A percentile compares a stretch with the other conserved stretches of the same genome.
Evolutionary conservation across 208 protist genomes (phyloP).

Genomic region (Zelonia costaricensis): DNA sequence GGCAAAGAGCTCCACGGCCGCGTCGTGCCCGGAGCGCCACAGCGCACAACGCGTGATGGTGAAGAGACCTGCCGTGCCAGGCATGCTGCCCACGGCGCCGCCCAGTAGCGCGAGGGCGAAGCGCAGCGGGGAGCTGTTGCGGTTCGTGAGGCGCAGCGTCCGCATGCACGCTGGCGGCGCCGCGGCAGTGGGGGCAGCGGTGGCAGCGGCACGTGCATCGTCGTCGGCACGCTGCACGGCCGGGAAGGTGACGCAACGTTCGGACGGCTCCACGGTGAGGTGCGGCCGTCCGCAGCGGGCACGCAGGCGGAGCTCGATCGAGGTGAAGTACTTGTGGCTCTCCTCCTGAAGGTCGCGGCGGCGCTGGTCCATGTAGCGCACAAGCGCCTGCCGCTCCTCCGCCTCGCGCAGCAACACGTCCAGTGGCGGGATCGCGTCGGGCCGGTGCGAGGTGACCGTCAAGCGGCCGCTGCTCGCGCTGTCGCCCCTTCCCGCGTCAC

Average conservation of each 20-base stretch:
- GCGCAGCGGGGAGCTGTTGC: slow-evolving; percentile 68
- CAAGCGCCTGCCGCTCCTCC: slow-evolving; percentile 64
- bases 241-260: slow-evolving; percentile 45
- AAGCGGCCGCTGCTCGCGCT: slow-evolving; percentile 1
- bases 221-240: slow-evolving; percentile 21
- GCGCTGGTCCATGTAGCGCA: slow-evolving; percentile 55
- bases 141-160: slow-evolving; percentile 77
- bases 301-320: slow-evolving; percentile 81
- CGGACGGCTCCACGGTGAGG: slow-evolving; percentile 75
- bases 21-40: slow-evolving; percentile 24
- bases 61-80: background rate
- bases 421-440: slow-evolving; percentile 28
- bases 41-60: slow-evolving; percentile 19
- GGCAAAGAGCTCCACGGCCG: slow-evolving; percentile 6
- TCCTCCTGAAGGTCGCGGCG: slow-evolving; percentile 45
- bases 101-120: slow-evolving; percentile 49
- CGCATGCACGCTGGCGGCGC: slow-evolving; percentile 37
- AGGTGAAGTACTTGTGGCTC: slow-evolving; percentile 63
- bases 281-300: slow-evolving; percentile 70
- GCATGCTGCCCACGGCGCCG: background rate
- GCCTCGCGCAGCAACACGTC: slow-evolving; percentile 61
- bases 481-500: background rate
- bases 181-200: background rate
- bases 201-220: too few relatives aligned
- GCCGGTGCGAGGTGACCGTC: slow-evolving; percentile 1